Evolutionary conservation across 1,284 basidiomycete genomes (phyloP), one percentile per base, ranked within the genome.

Genomic region (Puccinia brachypodii): DNA sequence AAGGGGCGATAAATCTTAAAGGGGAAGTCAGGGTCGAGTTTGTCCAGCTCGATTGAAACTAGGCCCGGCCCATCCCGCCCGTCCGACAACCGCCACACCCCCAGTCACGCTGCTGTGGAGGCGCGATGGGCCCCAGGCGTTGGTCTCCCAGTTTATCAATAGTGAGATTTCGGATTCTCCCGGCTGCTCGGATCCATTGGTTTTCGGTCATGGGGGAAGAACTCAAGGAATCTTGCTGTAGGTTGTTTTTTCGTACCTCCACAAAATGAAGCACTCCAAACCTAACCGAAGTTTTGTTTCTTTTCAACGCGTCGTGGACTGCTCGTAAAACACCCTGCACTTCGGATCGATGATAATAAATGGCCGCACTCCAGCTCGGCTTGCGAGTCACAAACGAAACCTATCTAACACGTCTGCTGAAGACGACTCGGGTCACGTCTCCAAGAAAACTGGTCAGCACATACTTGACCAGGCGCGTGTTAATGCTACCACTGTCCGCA

Each of bases 381-480:
- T 42, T 13, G 3, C 60, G 31, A 42, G 64, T 11, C 64, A 68
- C 11, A 68, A 68, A 38, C 40, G 64, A 22, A 42, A n/a, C 36
- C 64, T 68, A 68, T 68, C 64, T 3, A 68, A 44, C 44, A n/a
- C 64, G 2, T 68, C 64, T 36, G n/a, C n/a, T n/a, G 38, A 38
- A 19, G 64, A 68, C 8, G 64, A 44, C 28, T 6, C 36, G 0
- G 36, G 19, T n/a, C 64, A 25, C 36, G 64, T 11, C 25, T 68
- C 64, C 1, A 68, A 68, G 36, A 68, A 68, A 22, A 64, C 64
- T 44, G 64, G 64, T 68, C 38, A 68, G 64, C 64, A 40, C 31
- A 8, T 25, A 25, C n/a, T 4, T 25, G 6, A 6, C n/a, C 19
- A 25, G 62, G 40, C 6, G 40, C 64, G 40, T 3, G 44, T 42